Evolutionary conservation across 2,329 filamentous ascomycete genomes (phyloP).

Genomic region (Grosmannia penicillata): DNA sequence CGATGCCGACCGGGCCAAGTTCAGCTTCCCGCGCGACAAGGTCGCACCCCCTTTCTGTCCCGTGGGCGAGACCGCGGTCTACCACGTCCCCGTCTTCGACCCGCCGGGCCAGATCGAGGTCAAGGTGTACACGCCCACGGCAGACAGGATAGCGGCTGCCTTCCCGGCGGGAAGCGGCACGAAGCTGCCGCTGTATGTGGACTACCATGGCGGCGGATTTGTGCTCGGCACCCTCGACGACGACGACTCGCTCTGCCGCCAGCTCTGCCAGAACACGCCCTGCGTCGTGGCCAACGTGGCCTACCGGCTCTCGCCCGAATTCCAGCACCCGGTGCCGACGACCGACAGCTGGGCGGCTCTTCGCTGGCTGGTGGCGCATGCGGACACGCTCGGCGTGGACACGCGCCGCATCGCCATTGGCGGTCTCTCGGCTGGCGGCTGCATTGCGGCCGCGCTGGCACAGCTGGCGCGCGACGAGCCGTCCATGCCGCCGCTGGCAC

Average conservation of each 20-base stretch:
- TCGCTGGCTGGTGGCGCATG: constrained; percentile 19
- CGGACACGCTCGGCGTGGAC: constrained; percentile 12
- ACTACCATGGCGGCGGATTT: constrained; percentile 9
- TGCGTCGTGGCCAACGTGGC: constrained; percentile 18
- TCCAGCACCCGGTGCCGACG: constrained; percentile 27
- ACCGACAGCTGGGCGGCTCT: constrained; percentile 21
- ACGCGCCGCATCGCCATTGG: constrained; percentile 12
- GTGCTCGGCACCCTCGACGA: constrained; percentile 6
- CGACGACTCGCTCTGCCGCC: constrained; percentile 4
- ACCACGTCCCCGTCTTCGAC: constrained; percentile 1
- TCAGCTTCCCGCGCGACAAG: constrained; percentile 2
- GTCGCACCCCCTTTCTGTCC: not conserved
- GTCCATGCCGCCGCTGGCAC: constrained; percentile 15
- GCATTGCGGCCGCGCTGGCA: constrained; percentile 14
- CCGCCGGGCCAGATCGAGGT: constrained; percentile 4
- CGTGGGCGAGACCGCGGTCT: not conserved
- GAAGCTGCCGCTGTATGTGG: constrained; percentile 5
- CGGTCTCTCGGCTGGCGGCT: constrained; percentile 16
- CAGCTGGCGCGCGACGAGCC: constrained; percentile 24
- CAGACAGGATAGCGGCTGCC: not conserved
- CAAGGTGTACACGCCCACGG: constrained; percentile 4
- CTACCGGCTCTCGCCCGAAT: constrained; percentile 35
- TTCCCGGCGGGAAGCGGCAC: not conserved
- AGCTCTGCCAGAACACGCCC: not conserved
- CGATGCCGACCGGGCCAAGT: constrained; percentile 2